Base-by-base conservation (phyloP, 2,329 filamentous ascomycete genomes). In the Aureobasidium lini region DNA sequence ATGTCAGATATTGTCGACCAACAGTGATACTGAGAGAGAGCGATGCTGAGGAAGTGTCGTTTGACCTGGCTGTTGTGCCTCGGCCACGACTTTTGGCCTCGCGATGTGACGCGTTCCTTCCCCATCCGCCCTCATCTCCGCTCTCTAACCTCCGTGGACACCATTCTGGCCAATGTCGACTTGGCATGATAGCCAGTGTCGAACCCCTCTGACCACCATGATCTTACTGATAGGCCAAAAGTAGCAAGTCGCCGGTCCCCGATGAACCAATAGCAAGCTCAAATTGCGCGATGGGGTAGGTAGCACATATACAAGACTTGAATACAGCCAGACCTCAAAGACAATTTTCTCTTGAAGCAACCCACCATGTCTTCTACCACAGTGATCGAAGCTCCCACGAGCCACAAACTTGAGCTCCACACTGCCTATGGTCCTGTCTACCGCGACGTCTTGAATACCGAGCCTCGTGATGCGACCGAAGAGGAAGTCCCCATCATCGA, bases 401-500 rank as follows among this genome's bases (percentile, higher is more conserved):
- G 34, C 49, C 40, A 53, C 37, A 53, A 53, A 15, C 53, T 57
- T 13, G 31, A 57, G 40, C 32, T 57, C 1, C 39, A 43, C 5
- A 57, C 53, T 36, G 53, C 37, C 16, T 57, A 57, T 40, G 53
- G 53, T 42, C 53, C 42, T 7, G 53, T 46, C 28, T 43, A 31
- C 29, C 53, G 53, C 23, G 39, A 43, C 28, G 42, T 57, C 53
- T 11, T 44, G 23, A 32, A 43, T 4, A 34, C 53, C 8, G 29
- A 32, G 11, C 53, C 53, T 18, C 37, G 53, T 18, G 53, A 57
- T 46, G 53, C 53, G 10, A 57, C 40, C 13, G 39, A 43, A 15
- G 40, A 44, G 11, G 53, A 57, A 32, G 39, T 57, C 1, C 60
- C 60, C 31, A 32, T 78, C 34, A 75, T 79, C 50, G 76, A 80